Evolutionary conservation across 2,329 filamentous ascomycete genomes (phyloP), one percentile per base, ranked within the genome.

Genomic region (Phyllosticta ampelicida): DNA sequence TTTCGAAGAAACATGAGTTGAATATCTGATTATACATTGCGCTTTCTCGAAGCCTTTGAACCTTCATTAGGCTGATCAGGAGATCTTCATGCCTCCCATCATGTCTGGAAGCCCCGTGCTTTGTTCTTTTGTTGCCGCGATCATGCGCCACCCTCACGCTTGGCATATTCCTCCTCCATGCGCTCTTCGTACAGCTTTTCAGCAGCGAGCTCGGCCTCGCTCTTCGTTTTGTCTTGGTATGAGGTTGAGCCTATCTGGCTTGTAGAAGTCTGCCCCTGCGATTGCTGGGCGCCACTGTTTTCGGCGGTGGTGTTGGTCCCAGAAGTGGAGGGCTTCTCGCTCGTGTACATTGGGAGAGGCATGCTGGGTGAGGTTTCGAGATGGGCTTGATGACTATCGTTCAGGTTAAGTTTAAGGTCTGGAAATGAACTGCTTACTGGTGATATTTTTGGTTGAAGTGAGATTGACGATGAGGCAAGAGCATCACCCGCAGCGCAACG

Each of bases 161-260:
- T 64, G 20, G 62, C 62, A 51, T 64, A 64, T 55, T 64, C 62
- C 44, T 63, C 63, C 50, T 64, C 63, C 48, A 64, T 64, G n/a
- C 61, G 56, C 60, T 63, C 63, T 26, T 63, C 62, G 51, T 64
- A 64, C 9, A 62, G 48, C 55, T 61, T 63, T 44, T 64, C 63
- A 2, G 63, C 63, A n/a, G 59, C 63, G 21, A 60, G 50, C 49
- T 64, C 63, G 18, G 62, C 62, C 51, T 64, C 63, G 9, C 57
- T 54, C 49, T 64, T 63, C 23, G 50, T 18, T 28, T 56, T 58
- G 23, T 56, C 50, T 28, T 48, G 53, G 13, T 44, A 44, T 8
- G 36, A 44, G 13, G 13, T 44, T 4, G 36, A 44, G 13, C 3
- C n/a, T 9, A 18, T 18, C 56, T 59, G 52, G 18, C 21, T 23